phyloP scores from a whole-genome alignment of 2,329 filamentous ascomycete species.

The Laburnicola sp. region DNA sequence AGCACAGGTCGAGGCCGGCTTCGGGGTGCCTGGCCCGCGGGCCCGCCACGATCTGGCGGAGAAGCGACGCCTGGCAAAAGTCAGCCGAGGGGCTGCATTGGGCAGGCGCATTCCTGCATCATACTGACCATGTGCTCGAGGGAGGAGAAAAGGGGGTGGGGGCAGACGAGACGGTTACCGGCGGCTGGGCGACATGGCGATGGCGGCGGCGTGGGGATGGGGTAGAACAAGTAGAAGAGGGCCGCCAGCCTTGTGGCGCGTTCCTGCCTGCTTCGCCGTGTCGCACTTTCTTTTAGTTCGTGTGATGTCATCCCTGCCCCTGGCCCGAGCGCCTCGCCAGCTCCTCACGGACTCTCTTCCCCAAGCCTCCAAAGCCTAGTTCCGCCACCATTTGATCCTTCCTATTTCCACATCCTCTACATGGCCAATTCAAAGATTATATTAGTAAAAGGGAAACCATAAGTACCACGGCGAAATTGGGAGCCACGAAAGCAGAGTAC shows the following conservation, averaged over 20 bases:
- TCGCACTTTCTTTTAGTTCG: not conserved
- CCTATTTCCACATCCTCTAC: not conserved
- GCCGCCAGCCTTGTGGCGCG: constrained; percentile 1
- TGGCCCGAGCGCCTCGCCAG: not conserved
- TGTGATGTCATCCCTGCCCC: constrained; percentile 8
- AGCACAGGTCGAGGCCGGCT: constrained; percentile 89
- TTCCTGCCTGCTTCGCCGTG: constrained; percentile 1
- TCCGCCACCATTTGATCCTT: not conserved
- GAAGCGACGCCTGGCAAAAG: constrained; percentile 52
- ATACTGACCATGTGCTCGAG: constrained; percentile 15
- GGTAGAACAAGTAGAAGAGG: too few species aligned
- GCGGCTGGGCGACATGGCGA: constrained; percentile 8
- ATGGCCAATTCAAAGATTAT: too few species aligned
- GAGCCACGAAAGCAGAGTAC: too few species aligned
- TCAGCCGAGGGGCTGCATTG: not conserved
- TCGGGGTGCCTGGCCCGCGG: constrained; percentile 83
- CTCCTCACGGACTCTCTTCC: too few species aligned
- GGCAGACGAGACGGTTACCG: not conserved
- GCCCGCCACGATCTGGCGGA: constrained; percentile 89
- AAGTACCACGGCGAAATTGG: too few species aligned
- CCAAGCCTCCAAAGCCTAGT: too few species aligned
- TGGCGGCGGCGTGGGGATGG: not conserved
- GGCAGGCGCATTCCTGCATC: not conserved
- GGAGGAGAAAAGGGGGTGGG: not conserved
- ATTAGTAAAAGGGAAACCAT: too few species aligned